Conservation (phyloP, 129 eudicot genomes). For the Rutidosis leptorrhynchoides region DNA sequence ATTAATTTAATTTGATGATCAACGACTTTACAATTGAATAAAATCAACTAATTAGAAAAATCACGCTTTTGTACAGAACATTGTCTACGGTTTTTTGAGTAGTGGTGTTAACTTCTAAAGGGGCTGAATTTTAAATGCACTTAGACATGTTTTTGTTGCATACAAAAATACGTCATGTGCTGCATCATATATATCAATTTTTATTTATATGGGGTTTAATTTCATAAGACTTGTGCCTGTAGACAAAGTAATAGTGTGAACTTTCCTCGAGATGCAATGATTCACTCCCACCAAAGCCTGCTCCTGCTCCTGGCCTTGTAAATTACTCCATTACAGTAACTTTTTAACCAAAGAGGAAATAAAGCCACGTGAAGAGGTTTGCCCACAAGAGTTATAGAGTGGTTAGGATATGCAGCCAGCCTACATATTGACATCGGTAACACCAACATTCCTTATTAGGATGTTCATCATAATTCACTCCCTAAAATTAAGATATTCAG, state of each 20-base stretch:
- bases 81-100: neutral
- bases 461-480: conserved; percentile 32
- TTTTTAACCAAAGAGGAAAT: conserved; percentile 12
- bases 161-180: conserved; percentile 31
- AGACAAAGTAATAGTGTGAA: no score
- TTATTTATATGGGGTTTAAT: neutral
- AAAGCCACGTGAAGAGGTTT: conserved; percentile 43
- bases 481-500: conserved; percentile 18
- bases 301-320: no score
- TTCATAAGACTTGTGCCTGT: conserved; percentile 25
- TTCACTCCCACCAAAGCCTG: conserved; percentile 45
- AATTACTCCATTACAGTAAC: no score
- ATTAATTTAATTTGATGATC: neutral
- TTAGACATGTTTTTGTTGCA: conserved; percentile 14
- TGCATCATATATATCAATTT: conserved; percentile 16
- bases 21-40: neutral
- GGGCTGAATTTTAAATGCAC: neutral
- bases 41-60: neutral
- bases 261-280: conserved; percentile 73
- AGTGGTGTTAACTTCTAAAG: conserved; percentile 3
- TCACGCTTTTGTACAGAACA: neutral
- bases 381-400: conserved; percentile 33
- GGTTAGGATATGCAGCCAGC: conserved; percentile 29
- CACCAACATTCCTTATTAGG: conserved; percentile 43
- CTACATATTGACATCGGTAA: conserved; percentile 24